Evolutionary conservation across 2,329 filamentous ascomycete genomes (phyloP).

Genomic region (Microcyclosporella mali): DNA sequence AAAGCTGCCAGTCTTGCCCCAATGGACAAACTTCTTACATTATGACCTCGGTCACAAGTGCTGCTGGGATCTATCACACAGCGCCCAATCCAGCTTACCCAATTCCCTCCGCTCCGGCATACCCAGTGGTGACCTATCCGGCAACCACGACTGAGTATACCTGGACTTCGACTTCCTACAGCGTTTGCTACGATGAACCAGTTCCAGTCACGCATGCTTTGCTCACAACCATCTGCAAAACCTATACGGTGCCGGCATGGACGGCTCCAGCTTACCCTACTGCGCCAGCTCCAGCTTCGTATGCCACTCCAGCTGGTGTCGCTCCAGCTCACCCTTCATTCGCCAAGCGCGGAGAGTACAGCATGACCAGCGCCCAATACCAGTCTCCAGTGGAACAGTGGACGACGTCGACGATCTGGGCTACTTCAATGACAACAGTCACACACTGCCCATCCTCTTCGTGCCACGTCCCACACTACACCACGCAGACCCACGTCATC

Average conservation of each 20-base stretch:
- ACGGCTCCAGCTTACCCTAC: neutral
- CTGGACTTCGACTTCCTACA: neutral
- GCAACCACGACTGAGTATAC: neutral
- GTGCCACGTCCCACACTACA: neutral
- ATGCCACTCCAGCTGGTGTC: too few relatives aligned
- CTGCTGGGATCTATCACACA: too few relatives aligned
- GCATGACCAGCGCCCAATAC: neutral
- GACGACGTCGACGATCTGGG: conserved; percentile 1
- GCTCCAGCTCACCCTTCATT: neutral
- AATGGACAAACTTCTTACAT: neutral
- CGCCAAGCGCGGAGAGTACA: neutral
- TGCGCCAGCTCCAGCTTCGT: neutral
- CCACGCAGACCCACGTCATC: neutral
- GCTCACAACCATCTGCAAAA: neutral
- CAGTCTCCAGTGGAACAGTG: neutral
- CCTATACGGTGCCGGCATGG: neutral
- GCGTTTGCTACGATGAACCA: neutral
- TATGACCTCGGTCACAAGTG: too few relatives aligned
- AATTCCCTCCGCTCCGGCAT: neutral
- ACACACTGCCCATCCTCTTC: too few relatives aligned
- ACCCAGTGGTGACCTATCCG: conserved; percentile 1
- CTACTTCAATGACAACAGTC: neutral
- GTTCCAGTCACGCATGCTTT: neutral
- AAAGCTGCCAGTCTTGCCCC: neutral
- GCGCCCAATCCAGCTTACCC: too few relatives aligned